Evolutionary conservation across 257 asterid species (phyloP), one percentile per base, ranked within the genome.

Genomic region (Misopates orontium): DNA sequence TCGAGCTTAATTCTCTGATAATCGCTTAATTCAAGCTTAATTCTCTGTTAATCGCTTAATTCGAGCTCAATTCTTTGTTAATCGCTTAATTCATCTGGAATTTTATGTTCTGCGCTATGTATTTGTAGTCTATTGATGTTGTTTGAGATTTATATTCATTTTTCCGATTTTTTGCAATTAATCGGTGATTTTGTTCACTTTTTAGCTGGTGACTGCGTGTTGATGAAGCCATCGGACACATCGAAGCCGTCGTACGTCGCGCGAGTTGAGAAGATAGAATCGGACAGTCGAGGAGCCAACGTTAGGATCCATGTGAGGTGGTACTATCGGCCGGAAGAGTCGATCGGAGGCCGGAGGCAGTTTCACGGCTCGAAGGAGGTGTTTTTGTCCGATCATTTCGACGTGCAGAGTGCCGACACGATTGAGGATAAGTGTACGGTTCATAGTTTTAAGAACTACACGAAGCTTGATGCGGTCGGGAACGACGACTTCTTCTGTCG

Each of bases 291-390:
- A 3, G 98, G 98, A 0, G 73, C 79, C 42, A 87, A 85, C 80
- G 91, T 81, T 31, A 87, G 77, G 87, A 61, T 89, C 55, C 85
- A 84, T 36, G 93, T 87, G 60, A 73, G 97, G 60, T 89, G 98
- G 97, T 92, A 92, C 58, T 92, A 92, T 78, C 95, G 98, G 45
- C 98, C 98, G 69, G 98, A 92, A 66, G 98, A 92, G 74, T 89
- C 98, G 69, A 77, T 89, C 79, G 98, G 96, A 1, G 98, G 98
- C 3, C 87, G 98, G 22, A 77, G 97, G 11, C 96, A 83, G 64
- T 92, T 89, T 64, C 98, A 92, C 77, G 96, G 98, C 68, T 81
- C 89, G 13, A 92, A 92, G 74, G 98, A 92, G 84, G 68, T 92
- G 53, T 92, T 92, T 70, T 76, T 92, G 70, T 92, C 98, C 14